Percentiles rank a stretch among this genome's conserved stretches.
Evolutionary conservation across 169 alveolate species (phyloP).

Genomic region (Perkinsus marinus): DNA sequence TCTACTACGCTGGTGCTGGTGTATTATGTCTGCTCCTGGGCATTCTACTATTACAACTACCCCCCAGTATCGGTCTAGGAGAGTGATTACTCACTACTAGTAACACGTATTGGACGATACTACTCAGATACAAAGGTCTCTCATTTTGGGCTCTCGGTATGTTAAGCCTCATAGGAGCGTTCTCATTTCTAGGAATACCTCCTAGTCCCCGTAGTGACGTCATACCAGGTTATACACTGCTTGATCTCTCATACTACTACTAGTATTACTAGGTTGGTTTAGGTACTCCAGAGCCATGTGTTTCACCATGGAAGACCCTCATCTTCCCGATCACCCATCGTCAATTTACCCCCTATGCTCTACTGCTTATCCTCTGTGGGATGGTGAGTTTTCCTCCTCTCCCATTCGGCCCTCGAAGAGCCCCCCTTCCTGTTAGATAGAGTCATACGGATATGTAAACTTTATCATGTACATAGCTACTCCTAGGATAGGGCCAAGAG

Average conservation of each 20-base stretch:
- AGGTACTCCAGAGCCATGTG: background rate
- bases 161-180: background rate
- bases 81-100: no score
- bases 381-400: background rate
- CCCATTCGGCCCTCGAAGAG: no score
- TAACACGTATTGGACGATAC: no score
- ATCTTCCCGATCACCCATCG: background rate
- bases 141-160: background rate
- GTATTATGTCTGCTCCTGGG: background rate
- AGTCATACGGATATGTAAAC: background rate
- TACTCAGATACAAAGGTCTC: background rate
- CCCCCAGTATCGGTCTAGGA: background rate
- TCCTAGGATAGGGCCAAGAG: background rate
- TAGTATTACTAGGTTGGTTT: background rate
- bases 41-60: background rate
- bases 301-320: background rate
- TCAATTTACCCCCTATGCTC: background rate
- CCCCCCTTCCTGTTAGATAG: background rate
- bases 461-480: background rate
- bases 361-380: background rate
- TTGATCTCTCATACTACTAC: background rate
- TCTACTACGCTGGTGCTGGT: background rate
- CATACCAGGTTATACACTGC: background rate
- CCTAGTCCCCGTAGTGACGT: background rate
- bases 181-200: background rate